Evolutionary conservation across 345 rosid genomes (phyloP), one percentile per base, ranked within the genome.

Genomic region (Citrus reticulata): DNA sequence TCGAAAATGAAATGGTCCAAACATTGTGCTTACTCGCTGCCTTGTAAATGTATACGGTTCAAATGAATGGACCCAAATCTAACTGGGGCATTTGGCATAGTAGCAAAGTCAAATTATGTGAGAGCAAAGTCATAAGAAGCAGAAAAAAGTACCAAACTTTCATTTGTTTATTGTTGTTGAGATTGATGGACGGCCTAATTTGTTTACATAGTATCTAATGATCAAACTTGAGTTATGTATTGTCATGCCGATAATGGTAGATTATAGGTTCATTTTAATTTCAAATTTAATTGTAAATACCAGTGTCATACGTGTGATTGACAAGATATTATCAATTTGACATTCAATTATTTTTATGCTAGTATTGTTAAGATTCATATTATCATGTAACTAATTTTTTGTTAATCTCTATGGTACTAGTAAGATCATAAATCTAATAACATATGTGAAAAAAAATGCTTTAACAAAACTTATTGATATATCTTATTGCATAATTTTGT

Each of bases 1-100:
- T 51, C 70, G 79, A 80, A 51, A 75, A 76, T 24, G 77, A 72
- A 75, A 70, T 39, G 61, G 46, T 70, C 77, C 61, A 4, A 39
- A 76, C 46, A 54, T 61, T 13, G 54, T 30, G 57, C 34, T 49
- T 6, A 25, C 4, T 30, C 4, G 0, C 72, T 24, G 34, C 72
- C 72, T 54, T 54, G 6, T 54, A 54, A 5, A 6, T 16, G 20
- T 17, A 17, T 6, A 19, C 29, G 1, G 19, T 42, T 10, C 58
- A 49, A 39, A 72, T 39, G 30, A 64, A 29, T 72, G 73, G 67
- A 51, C 64, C 68, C 70, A 13, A 13, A 51, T 51, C 32, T 17
- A 29, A 39, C 3, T 22, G 29, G 34, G 62, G 58, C 60, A 20
- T 51, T 61, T 40, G 54, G 49, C 39, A 35, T 4, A 3, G 30